phyloP scores from a whole-genome alignment of 2,329 filamentous ascomycete genomes.

The Fusarium armeniacum region DNA sequence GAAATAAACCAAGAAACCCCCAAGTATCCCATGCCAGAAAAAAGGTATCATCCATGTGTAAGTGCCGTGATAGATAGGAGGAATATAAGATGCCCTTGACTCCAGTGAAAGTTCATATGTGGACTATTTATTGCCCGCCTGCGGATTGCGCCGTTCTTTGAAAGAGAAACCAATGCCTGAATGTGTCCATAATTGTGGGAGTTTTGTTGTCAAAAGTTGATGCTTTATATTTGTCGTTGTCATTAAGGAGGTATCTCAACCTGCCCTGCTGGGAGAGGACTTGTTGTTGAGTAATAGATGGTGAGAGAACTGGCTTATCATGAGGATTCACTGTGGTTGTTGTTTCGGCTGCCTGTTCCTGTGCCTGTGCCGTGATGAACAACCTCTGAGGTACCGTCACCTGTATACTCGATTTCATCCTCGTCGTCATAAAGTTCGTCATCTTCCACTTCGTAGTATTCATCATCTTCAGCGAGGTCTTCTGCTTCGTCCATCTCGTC shows the following conservation, averaged over 20 bases:
- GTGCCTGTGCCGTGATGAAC: constrained; percentile 50
- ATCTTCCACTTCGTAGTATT: constrained; percentile 51
- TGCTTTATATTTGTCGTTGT: constrained; percentile 45
- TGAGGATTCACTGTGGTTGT: constrained; percentile 48
- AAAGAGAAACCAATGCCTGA: constrained; percentile 34
- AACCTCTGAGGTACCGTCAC: constrained; percentile 48
- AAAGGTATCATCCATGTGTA: constrained; percentile 47
- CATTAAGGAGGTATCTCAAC: constrained; percentile 40
- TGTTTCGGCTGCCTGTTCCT: constrained; percentile 49
- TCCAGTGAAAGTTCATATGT: constrained; percentile 41
- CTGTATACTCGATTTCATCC: constrained; percentile 48
- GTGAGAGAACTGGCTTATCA: constrained; percentile 31
- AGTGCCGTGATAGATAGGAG: constrained; percentile 40
- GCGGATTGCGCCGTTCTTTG: constrained; percentile 43
- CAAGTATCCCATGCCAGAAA: constrained; percentile 36
- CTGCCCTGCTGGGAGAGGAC: constrained; percentile 9
- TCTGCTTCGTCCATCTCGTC: constrained; percentile 50
- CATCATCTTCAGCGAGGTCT: constrained; percentile 45
- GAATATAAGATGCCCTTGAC: constrained; percentile 44
- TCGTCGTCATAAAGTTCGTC: constrained; percentile 49
- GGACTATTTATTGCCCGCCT: constrained; percentile 42
- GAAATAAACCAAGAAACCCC: constrained; percentile 27
- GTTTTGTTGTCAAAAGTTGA: constrained; percentile 33
- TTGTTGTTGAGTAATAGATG: constrained; percentile 17
- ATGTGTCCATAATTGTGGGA: constrained; percentile 35